Evolutionary conservation across 1,139 yeast species (phyloP).

Genomic region (Candida glucosophila): DNA sequence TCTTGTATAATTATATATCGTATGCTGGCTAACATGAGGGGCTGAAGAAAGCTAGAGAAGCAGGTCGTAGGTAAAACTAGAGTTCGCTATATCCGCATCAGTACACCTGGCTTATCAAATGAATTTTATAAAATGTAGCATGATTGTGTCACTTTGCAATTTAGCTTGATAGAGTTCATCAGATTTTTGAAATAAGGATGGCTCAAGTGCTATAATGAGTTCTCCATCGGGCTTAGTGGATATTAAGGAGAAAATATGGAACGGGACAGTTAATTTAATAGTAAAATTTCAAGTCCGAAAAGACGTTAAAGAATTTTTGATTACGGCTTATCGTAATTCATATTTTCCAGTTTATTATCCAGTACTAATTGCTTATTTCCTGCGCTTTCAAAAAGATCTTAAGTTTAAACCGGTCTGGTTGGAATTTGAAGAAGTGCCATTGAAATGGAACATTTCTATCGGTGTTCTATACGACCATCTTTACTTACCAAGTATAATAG

Average conservation of each 20-base stretch:
- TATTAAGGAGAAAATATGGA: conserved; percentile 40
- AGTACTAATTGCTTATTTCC: conserved; percentile 35
- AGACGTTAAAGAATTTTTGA: conserved; percentile 13
- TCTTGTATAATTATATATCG: too few relatives aligned
- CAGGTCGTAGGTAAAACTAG: too few relatives aligned
- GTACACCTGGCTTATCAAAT: too few relatives aligned
- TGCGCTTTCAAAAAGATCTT: conserved; percentile 23
- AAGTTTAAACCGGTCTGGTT: conserved; percentile 47
- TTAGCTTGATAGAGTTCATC: too few relatives aligned
- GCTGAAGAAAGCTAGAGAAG: too few relatives aligned
- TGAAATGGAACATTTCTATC: conserved; percentile 74
- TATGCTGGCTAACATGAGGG: too few relatives aligned
- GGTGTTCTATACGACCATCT: conserved; percentile 61
- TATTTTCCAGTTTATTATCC: conserved; percentile 49
- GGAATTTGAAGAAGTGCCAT: conserved; percentile 52
- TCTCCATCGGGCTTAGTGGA: too few relatives aligned
- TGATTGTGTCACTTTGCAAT: too few relatives aligned
- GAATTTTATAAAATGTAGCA: too few relatives aligned
- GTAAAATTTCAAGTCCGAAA: conserved; percentile 13
- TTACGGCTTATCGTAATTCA: conserved; percentile 33
- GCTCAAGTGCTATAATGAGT: too few relatives aligned
- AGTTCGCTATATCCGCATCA: too few relatives aligned
- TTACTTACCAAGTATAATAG: conserved; percentile 11
- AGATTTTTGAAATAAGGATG: too few relatives aligned
- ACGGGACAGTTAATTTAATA: conserved; percentile 43